Conservation (phyloP, 345 rosid species). For the Salix caprea region DNA sequence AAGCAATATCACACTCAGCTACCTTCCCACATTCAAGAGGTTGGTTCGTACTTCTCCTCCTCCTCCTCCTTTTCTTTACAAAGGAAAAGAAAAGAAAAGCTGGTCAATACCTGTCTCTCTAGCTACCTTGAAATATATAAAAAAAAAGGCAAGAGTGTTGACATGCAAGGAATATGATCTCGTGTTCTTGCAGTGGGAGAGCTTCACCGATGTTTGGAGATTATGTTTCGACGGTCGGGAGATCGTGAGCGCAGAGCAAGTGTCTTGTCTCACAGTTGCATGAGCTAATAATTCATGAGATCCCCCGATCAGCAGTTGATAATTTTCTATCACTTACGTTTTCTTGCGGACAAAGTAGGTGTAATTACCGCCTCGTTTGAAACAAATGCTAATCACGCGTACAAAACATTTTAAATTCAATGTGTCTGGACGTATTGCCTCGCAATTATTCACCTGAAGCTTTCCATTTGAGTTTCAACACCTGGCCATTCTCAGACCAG, state of each 20-base stretch:
- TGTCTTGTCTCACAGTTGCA: not conserved
- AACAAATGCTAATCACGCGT: not conserved
- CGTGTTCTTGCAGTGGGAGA: not conserved
- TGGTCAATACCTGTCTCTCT: not conserved
- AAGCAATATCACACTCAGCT: constrained; percentile 28
- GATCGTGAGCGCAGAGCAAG: constrained; percentile 20
- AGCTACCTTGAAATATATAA: constrained; percentile 4
- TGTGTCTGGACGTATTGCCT: not conserved
- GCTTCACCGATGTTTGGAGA: constrained; percentile 8
- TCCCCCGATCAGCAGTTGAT: not conserved
- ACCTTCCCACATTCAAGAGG: constrained; percentile 10
- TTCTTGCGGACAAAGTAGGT: constrained; percentile 20
- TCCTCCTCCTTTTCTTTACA: no score
- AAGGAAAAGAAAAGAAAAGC: no score
- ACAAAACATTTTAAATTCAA: not conserved
- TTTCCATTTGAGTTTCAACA: not conserved
- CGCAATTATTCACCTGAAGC: constrained; percentile 8
- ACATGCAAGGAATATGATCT: not conserved
- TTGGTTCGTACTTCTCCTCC: not conserved
- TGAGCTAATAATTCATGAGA: not conserved
- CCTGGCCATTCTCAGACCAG: not conserved
- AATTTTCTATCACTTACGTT: constrained; percentile 12
- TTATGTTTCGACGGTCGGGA: constrained; percentile 8
- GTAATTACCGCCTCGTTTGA: not conserved
- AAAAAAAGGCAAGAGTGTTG: not conserved